phyloP scores from a whole-genome alignment of 2,329 filamentous ascomycete species.

The Aschersonia sp. region DNA sequence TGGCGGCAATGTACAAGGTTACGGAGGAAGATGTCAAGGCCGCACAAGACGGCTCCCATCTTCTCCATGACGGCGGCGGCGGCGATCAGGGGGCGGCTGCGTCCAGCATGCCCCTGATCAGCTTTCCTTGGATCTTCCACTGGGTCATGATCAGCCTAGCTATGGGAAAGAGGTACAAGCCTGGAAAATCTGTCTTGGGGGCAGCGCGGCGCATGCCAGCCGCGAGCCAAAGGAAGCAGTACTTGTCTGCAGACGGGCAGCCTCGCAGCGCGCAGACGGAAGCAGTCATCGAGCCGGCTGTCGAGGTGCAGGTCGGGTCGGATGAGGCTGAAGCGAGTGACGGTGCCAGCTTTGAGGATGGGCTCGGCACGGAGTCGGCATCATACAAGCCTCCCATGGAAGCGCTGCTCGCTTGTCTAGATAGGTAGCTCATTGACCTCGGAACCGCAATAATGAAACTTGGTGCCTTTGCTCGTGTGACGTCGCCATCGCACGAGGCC shows the following conservation, averaged over 20 bases:
- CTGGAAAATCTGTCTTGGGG: slow-evolving; percentile 6
- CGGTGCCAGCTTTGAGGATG: too few species aligned
- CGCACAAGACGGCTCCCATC: slow-evolving; percentile 26
- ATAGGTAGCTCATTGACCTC: too few species aligned
- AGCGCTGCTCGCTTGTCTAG: too few species aligned
- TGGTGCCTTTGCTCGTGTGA: too few species aligned
- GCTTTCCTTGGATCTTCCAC: slow-evolving; percentile 85
- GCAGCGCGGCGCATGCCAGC: slow-evolving; percentile 4
- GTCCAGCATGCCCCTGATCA: slow-evolving; percentile 63
- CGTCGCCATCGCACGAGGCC: too few species aligned
- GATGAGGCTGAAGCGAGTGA: too few species aligned
- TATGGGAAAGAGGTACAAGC: slow-evolving; percentile 10
- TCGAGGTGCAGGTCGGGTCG: too few species aligned
- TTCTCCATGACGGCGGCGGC: slow-evolving; percentile 17
- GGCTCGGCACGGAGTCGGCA: too few species aligned
- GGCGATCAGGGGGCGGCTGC: slow-evolving; percentile 3
- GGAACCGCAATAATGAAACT: too few species aligned
- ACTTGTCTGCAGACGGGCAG: not conserved
- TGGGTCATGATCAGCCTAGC: slow-evolving; percentile 31
- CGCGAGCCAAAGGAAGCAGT: not conserved
- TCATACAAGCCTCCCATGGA: too few species aligned
- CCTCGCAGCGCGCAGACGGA: not conserved
- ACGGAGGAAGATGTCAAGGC: slow-evolving; percentile 56
- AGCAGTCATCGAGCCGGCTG: too few species aligned
- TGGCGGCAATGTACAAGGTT: slow-evolving; percentile 77